Evolutionary conservation across 768 basidiomycete species (phyloP).

Genomic region (Pleurotus tuoliensis): DNA sequence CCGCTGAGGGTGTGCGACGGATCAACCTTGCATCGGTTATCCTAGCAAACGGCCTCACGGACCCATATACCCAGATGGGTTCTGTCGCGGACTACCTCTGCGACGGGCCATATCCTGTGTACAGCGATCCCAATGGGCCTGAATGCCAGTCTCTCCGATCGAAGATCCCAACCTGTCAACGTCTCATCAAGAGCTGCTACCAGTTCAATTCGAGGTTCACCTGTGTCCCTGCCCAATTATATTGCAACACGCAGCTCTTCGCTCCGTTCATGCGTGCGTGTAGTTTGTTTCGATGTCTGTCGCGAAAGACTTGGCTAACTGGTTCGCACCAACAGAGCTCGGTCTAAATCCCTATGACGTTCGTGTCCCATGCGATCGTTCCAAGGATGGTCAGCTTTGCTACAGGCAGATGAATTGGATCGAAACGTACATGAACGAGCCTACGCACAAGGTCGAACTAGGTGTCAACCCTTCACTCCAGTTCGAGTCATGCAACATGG

Average conservation of each 20-base stretch:
- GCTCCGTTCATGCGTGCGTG: conserved; percentile 68
- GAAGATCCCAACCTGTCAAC: conserved; percentile 73
- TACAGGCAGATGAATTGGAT: conserved; percentile 84
- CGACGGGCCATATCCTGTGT: conserved; percentile 79
- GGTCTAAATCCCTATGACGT: conserved; percentile 91
- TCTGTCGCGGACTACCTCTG: conserved; percentile 82
- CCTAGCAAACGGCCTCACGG: conserved; percentile 85
- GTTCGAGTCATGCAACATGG: conserved; percentile 71
- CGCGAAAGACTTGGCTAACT: not conserved
- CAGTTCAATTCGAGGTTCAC: conserved; percentile 52
- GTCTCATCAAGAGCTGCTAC: conserved; percentile 71
- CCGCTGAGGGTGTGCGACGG: conserved; percentile 46
- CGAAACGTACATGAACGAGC: conserved; percentile 83
- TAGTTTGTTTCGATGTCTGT: not conserved
- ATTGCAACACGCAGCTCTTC: conserved; percentile 76
- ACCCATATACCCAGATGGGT: conserved; percentile 78
- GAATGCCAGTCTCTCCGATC: conserved; percentile 59
- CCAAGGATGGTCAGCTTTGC: conserved; percentile 69
- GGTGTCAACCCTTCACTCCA: conserved; percentile 61
- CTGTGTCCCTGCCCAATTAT: conserved; percentile 71
- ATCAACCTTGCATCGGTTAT: conserved; percentile 84
- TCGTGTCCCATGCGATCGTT: conserved; percentile 66
- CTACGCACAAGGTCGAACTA: conserved; percentile 69
- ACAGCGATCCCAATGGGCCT: conserved; percentile 64
- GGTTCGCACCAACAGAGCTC: conserved; percentile 35